Percentiles rank a stretch among this genome's conserved stretches.
phyloP scores from a whole-genome alignment of 2,329 filamentous ascomycete genomes.

The Cladophialophora carrionii region DNA sequence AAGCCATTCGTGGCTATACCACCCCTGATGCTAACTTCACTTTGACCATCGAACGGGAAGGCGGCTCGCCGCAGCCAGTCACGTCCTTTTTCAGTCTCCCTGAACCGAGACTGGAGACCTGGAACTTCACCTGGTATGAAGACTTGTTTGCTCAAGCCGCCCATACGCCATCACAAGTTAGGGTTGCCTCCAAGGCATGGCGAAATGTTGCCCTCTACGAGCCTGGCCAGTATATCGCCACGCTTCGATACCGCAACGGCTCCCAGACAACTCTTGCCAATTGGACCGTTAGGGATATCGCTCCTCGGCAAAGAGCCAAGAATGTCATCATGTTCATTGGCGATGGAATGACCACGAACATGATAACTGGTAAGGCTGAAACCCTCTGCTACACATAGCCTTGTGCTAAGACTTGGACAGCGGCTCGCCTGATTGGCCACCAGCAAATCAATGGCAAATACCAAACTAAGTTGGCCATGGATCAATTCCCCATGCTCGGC shows the following conservation, averaged over 20 bases:
- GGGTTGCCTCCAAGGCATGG: constrained; percentile 79
- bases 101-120: constrained; percentile 75
- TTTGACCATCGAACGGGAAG: constrained; percentile 67
- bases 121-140: constrained; percentile 84
- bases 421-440: constrained; percentile 78
- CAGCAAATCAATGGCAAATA: constrained; percentile 84
- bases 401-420: constrained; percentile 60
- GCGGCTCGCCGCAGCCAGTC: constrained; percentile 57
- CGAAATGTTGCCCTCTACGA: constrained; percentile 74
- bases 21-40: constrained; percentile 75
- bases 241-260: constrained; percentile 73
- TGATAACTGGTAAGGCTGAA: constrained; percentile 43
- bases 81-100: constrained; percentile 69
- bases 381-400: neutral
- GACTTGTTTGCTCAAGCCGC: constrained; percentile 77
- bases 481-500: constrained; percentile 81
- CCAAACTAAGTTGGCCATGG: constrained; percentile 72
- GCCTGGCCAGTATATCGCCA: constrained; percentile 77
- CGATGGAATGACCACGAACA: constrained; percentile 61
- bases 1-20: constrained; percentile 71
- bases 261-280: constrained; percentile 68
- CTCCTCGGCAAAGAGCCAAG: constrained; percentile 73
- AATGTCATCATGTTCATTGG: constrained; percentile 86
- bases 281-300: constrained; percentile 75
- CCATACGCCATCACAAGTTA: constrained; percentile 70